These are phyloP conservation scores for Parascedosporium putredinis DNA, from an alignment of 2,329 filamentous ascomycete genomes.

Conservation along the genomic window DNA sequence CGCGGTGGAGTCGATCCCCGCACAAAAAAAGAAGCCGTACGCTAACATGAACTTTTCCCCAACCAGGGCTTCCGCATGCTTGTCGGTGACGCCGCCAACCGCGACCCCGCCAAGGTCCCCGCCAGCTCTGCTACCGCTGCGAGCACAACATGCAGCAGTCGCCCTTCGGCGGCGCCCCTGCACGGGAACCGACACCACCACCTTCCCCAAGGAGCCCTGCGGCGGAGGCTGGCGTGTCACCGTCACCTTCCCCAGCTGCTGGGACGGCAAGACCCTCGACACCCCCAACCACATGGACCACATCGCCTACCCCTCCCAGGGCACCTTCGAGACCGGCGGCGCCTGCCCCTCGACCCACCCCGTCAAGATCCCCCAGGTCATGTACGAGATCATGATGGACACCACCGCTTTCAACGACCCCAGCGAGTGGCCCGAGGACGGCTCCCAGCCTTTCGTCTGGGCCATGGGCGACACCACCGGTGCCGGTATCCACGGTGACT, in stretches of 20 bases:
- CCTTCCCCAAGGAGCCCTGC: slow-evolving; percentile 31
- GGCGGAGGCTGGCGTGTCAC: slow-evolving; percentile 44
- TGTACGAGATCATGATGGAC: slow-evolving; percentile 12
- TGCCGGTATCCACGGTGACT: slow-evolving; percentile 9
- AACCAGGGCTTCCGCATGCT: slow-evolving; percentile 38
- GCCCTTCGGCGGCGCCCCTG: slow-evolving; percentile 39
- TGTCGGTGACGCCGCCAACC: slow-evolving; percentile 31
- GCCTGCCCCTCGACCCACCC: slow-evolving; percentile 10
- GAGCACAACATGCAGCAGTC: slow-evolving; percentile 32
- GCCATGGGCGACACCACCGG: slow-evolving; percentile 8
- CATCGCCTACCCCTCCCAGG: slow-evolving; percentile 8
- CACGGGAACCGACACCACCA: slow-evolving; percentile 37
- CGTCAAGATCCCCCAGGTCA: slow-evolving; percentile 11
- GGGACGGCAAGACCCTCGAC: slow-evolving; percentile 11
- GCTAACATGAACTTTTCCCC: no score
- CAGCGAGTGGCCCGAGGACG: slow-evolving; percentile 10
- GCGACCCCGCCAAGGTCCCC: slow-evolving; percentile 18
- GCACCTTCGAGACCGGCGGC: slow-evolving; percentile 9
- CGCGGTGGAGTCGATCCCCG: no score
- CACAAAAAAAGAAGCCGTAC: no score
- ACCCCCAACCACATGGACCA: slow-evolving; percentile 10
- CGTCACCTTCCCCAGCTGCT: slow-evolving; percentile 38
- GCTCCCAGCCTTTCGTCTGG: slow-evolving; percentile 10
- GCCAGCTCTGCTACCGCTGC: slow-evolving; percentile 34
- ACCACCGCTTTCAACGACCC: slow-evolving; percentile 9